Evolutionary conservation across 768 basidiomycete species (phyloP), one percentile per base, ranked within the genome.

Genomic region (Paxillus rubicundulus): DNA sequence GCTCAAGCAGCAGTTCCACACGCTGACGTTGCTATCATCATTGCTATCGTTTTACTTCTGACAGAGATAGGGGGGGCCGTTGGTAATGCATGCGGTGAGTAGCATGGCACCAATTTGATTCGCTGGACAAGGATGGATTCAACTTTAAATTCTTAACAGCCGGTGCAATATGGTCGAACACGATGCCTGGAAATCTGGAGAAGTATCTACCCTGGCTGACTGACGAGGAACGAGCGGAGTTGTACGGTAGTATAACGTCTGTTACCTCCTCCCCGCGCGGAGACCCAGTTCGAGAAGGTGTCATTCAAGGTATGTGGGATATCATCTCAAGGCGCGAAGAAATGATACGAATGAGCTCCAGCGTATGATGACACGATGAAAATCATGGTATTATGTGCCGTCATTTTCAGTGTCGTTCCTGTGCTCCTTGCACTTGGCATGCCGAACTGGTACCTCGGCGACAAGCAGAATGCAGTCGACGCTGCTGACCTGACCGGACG

Each of bases 391-490:
- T 75, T 81, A 38, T 77, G 76, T 0, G 82, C 81, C 1, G 77
- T 78, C 32, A 71, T 70, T 6, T 67, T 84, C 48, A 77, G 80
- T 53, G 69, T 86, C 45, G 61, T 87, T 1, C 86, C 87, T 8
- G 69, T 88, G 49, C 30, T 81, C 28, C 72, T 84, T 52, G 68
- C 85, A 2, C 68, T 87, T 58, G 69, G 81, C 49, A 83, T 87
- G 73, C 80, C 81, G 13, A 72, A 88, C 60, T 85, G 82, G 76
- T 76, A 80, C 54, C 81, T 92, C 46, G 82, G 83, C 14, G 81
- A 87, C 59, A 72, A 70, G 38, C 88, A 90, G 68, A 90, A 89
- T 63, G 85, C 86, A 0, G 77, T 86, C 14, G 86, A 89, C 27
- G 44, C 48, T 7, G 45, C 51, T 21, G 59, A 67, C 50, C 37